Evolutionary conservation across 805 yeast genomes (phyloP), one percentile per base, ranked within the genome.

Genomic region (Cyberlindnera subsufficiens): DNA sequence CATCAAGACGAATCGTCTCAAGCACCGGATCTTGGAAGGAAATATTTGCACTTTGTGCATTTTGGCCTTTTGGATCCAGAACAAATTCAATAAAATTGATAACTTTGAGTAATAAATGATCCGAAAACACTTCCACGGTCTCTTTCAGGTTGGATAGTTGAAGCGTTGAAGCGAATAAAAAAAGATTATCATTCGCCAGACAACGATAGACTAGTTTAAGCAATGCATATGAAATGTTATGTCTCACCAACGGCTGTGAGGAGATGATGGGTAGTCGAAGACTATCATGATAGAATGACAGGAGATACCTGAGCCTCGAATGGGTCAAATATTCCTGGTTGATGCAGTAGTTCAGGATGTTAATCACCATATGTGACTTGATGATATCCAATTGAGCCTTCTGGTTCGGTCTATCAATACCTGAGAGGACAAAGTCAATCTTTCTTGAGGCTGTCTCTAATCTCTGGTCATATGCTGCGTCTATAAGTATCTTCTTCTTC

Each of bases 391-490:
- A 17, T 4, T 37, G 29, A 11, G 43, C 35, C 25, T 14, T 20
- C 34, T 31, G 37, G 39, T 25, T 39, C 30, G 19, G 36, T n/a
- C 19, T 32, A n/a, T 38, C 38, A 2, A 47, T 14, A 20, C 42
- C 43, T 1, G 47, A 16, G n/a, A 56, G 29, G 1, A 51, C 42
- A 30, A 42, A 50, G 30, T 55, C 56, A 3, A 56, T 44, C 22
- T 47, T 56, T 44, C 61, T 50, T 0, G 53, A 38, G 3, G 49
- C 55, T 1, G 56, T 43, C 31, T 56, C 60, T 42, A 56, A 47
- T 9, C 42, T 42, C 17, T 45, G 53, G 30, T 58, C 61, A 33
- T 46, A 47, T 1, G 59, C 44, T 5, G 42, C 9, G 27, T 51
- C 54, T 17, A 58, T 35, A 43, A 54, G 35, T 38, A 58, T 27